Evolutionary conservation across 1,284 basidiomycete genomes (phyloP), one percentile per base, ranked within the genome.

Genomic region (Sanghuangporus sanghuang): DNA sequence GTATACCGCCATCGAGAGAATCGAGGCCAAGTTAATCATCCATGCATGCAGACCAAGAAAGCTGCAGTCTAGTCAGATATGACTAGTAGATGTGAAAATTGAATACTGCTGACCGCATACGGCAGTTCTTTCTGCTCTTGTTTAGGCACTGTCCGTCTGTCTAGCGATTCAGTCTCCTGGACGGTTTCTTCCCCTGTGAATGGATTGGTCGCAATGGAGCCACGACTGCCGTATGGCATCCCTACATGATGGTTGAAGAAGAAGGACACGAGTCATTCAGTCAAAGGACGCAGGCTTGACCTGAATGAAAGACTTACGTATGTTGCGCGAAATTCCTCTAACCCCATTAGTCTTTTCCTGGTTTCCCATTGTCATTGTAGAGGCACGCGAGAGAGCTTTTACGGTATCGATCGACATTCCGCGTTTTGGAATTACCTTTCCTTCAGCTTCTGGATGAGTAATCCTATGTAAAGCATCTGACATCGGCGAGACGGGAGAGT

Each of bases 11-110:
- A 6, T 44, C n/a, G 2, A 9, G 6, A 27, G 38, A 48, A n/a
- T 66, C 64, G 21, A 66, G 53, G 4, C 61, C 64, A 6, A 66
- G 38, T 40, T 66, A 61, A 23, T 44, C 46, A 44, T 66, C 64
- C 40, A 57, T 39, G 40, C 64, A 66, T 23, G 64, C 64, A 8
- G 64, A 66, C 64, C 64, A 66, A n/a, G 61, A 63, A 11, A 61
- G 60, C 64, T 66, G n/a, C n/a, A n/a, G 38, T 23, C 7, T n/a
- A 39, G 36, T 44, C 27, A 39, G 16, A n/a, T 36, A 39, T 62
- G 35, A 32, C 27, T 32, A 32, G 27, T 32, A 32, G n/a, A 14
- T 35, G 48, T 18, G 23, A 9, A 46, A 35, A 3, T 23, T 35
- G 16, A 50, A 50, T 32, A 23, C 23, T 36, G 52, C 52, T 23